Evolutionary conservation across 345 rosid genomes (phyloP), one percentile per base, ranked within the genome.

Genomic region (Eucalyptus pauciflora): DNA sequence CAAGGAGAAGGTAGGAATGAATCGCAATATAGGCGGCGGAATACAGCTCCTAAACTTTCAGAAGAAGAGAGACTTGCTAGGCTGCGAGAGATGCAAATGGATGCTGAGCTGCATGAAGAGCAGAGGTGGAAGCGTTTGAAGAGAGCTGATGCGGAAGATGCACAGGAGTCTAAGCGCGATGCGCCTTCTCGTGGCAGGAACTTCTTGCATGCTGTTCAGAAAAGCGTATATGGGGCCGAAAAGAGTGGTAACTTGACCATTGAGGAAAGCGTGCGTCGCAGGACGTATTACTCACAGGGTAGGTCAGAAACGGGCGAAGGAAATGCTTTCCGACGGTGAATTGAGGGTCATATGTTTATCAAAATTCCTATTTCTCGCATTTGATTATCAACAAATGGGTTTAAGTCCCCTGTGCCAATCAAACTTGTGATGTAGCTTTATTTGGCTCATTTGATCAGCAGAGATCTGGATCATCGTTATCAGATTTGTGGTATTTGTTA

Each of bases 31-130:
- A 96, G 90, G 91, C 92, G 92, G 0, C 89, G 92, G 60, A 90
- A 85, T 86, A 92, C 79, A 71, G 92, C 95, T 20, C 90, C 96
- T 46, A 97, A 98, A 88, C 92, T 98, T 79, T 91, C 99, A 50
- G 99, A 95, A 92, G 97, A 95, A 90, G 99, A 98, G 90, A 94
- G 96, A 91, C 97, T 96, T 88, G 97, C 97, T 71, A 96, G 92
- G 91, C 91, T 98, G 85, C 90, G 87, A 88, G 95, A 94, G 93
- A 97, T 98, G 99, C 98, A 95, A 92, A 90, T 60, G 89, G 95
- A 97, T 92, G 99, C 99, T 56, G 97, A 95, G 93, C 90, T 97
- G 91, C 98, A 98, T 24, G 99, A 97, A 88, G 99, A 96, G 88
- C 98, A 97, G 86, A 96, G 99, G 90, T 97, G 98, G 98, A 97